Conservation (phyloP, 1,284 basidiomycete genomes). For the Sanghuangporus baumii region DNA sequence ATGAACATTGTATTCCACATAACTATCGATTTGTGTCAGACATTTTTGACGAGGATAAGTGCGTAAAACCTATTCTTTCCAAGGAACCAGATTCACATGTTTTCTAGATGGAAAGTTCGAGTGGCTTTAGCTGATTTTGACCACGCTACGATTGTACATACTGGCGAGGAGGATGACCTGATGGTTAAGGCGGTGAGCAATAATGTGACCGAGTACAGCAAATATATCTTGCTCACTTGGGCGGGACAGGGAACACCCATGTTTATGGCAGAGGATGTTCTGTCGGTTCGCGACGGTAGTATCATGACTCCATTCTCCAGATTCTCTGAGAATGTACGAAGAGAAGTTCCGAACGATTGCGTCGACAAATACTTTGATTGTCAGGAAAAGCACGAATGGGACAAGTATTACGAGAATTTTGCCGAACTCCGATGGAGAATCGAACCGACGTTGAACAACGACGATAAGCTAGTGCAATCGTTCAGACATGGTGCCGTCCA, state of each 20-base stretch:
- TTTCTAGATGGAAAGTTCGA: neutral
- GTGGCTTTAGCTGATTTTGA: neutral
- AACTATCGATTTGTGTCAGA: neutral
- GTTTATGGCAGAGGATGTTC: neutral
- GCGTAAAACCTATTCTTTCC: neutral
- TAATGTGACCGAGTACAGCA: no score
- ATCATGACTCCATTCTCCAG: no score
- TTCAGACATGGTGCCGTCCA: neutral
- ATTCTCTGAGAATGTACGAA: neutral
- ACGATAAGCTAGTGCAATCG: neutral
- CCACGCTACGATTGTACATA: neutral
- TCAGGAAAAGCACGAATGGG: neutral
- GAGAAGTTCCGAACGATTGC: neutral
- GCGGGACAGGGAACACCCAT: conserved; percentile 2
- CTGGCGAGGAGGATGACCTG: neutral
- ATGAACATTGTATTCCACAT: neutral
- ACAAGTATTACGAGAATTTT: neutral
- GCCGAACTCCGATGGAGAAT: neutral
- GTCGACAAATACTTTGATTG: neutral
- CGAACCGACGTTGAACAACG: neutral
- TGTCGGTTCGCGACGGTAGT: neutral
- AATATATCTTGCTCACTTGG: neutral
- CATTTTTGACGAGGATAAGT: neutral
- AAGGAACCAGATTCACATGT: neutral
- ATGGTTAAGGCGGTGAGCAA: neutral